Percentiles rank a stretch among this genome's conserved stretches.
phyloP scores from a whole-genome alignment of 2,329 filamentous ascomycete genomes.

The Colletotrichum graminicola region DNA sequence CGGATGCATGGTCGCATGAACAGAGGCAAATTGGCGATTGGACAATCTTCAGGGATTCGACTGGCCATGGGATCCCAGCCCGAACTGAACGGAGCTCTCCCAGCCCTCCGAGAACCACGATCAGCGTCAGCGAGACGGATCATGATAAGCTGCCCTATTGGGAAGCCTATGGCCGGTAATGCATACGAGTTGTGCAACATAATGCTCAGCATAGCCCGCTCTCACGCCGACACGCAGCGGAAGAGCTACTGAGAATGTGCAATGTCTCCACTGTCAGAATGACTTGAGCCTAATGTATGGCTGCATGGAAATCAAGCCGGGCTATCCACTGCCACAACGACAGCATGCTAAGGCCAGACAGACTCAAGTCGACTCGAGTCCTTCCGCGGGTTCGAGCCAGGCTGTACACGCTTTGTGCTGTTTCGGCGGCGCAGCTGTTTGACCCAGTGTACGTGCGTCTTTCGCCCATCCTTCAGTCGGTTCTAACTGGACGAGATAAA shows the following conservation, averaged over 20 bases:
- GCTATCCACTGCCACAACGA: constrained; percentile 27
- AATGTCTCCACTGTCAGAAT: constrained; percentile 15
- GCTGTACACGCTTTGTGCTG: constrained; percentile 40
- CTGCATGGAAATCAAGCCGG: constrained; percentile 19
- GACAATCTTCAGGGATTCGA: constrained; percentile 26
- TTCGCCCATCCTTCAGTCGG: constrained; percentile 27
- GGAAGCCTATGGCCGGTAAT: constrained; percentile 32
- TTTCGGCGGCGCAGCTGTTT: constrained; percentile 34
- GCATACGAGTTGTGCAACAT: constrained; percentile 41
- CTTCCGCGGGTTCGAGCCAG: constrained; percentile 27
- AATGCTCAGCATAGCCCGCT: constrained; percentile 38
- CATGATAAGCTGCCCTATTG: constrained; percentile 41
- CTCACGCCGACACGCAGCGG: constrained; percentile 32
- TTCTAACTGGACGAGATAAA: constrained; percentile 31
- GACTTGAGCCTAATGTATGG: constrained; percentile 24
- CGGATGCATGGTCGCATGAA: constrained; percentile 38
- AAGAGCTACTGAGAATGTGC: constrained; percentile 34
- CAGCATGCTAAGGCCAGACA: constrained; percentile 35
- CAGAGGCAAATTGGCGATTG: constrained; percentile 41
- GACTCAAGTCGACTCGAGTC: constrained; percentile 24
- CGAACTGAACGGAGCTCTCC: constrained; percentile 24
- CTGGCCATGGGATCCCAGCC: constrained; percentile 26
- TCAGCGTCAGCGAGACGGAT: constrained; percentile 33
- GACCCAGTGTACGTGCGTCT: constrained; percentile 30
- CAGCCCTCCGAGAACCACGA: constrained; percentile 33